Conservation (phyloP, 768 basidiomycete species). For the Galerina marginata region DNA sequence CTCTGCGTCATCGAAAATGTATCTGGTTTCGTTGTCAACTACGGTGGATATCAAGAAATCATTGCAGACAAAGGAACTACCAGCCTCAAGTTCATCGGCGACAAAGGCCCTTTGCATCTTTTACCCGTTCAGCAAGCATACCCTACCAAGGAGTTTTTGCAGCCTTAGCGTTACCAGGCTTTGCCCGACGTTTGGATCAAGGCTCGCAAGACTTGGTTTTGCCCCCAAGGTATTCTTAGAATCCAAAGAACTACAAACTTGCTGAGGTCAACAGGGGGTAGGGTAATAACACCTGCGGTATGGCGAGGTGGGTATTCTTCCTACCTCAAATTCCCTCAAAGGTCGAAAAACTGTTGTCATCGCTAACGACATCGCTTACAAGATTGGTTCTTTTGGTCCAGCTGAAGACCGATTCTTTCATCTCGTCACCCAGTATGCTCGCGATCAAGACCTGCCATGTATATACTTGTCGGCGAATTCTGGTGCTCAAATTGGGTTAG, state of each 20-base stretch:
- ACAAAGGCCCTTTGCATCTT: slow-evolving; percentile 94
- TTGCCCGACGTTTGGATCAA: slow-evolving; percentile 91
- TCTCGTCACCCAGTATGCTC: slow-evolving; percentile 97
- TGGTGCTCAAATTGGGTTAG: slow-evolving; percentile 94
- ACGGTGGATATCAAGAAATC: slow-evolving; percentile 97
- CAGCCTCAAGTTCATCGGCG: slow-evolving; percentile 97
- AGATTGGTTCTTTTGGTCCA: slow-evolving; percentile 98
- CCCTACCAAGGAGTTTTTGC: slow-evolving; percentile 96
- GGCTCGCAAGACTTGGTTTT: slow-evolving; percentile 62
- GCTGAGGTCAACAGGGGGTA: slow-evolving; percentile 90
- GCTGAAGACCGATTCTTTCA: no score
- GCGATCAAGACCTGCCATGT: slow-evolving; percentile 85
- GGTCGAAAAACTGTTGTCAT: slow-evolving; percentile 90
- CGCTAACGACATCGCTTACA: slow-evolving; percentile 98
- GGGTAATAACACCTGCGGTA: slow-evolving; percentile 94
- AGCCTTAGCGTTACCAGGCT: slow-evolving; percentile 96
- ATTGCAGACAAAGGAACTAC: slow-evolving; percentile 93
- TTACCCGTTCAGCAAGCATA: slow-evolving; percentile 94
- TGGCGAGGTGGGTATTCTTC: slow-evolving; percentile 98
- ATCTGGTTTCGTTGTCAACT: slow-evolving; percentile 95
- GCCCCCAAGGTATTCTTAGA: slow-evolving; percentile 87
- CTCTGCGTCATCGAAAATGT: slow-evolving; percentile 99
- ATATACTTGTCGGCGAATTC: slow-evolving; percentile 99
- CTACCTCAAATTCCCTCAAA: slow-evolving; percentile 85
- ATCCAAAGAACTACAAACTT: slow-evolving; percentile 88